phyloP scores from a whole-genome alignment of 192 early-diverging fungal species.

The Umbelopsis vinacea region DNA sequence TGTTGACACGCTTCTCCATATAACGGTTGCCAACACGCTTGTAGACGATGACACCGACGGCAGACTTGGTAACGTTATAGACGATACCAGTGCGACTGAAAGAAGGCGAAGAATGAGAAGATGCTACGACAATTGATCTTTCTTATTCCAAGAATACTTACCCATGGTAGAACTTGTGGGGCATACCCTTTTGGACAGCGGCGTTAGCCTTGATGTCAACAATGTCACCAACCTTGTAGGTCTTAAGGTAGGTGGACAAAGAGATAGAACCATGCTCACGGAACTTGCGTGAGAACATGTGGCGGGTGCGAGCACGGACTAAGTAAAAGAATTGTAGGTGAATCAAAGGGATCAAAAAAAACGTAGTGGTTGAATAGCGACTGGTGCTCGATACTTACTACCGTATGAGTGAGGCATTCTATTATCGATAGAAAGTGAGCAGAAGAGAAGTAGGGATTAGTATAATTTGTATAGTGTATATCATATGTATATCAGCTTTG shows the following conservation, averaged over 20 bases:
- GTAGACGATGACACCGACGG: slow-evolving; percentile 98
- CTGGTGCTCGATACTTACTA: slow-evolving; percentile 32
- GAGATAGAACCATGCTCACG: slow-evolving; percentile 90
- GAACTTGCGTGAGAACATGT: slow-evolving; percentile 98
- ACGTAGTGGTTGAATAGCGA: not conserved
- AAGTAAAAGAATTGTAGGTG: slow-evolving; percentile 3
- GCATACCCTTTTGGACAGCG: slow-evolving; percentile 99
- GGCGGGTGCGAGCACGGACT: slow-evolving; percentile 95
- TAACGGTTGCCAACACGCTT: slow-evolving; percentile 98
- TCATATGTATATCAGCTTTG: no score
- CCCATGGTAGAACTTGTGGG: slow-evolving; percentile 99
- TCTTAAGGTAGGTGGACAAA: slow-evolving; percentile 97
- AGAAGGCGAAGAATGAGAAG: not conserved
- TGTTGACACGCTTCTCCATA: slow-evolving; percentile 98
- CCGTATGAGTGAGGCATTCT: slow-evolving; percentile 38
- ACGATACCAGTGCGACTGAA: slow-evolving; percentile 93
- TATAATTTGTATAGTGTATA: not conserved
- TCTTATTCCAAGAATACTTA: slow-evolving; percentile 37
- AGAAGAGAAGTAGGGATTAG: not conserved
- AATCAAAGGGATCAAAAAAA: not conserved
- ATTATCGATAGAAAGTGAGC: slow-evolving; percentile 1
- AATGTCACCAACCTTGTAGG: slow-evolving; percentile 99
- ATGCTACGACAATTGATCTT: not conserved
- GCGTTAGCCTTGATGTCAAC: slow-evolving; percentile 99
- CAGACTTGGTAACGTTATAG: slow-evolving; percentile 99